phyloP scores from a whole-genome alignment of 768 basidiomycete species.

The Tulasnella sp. region DNA sequence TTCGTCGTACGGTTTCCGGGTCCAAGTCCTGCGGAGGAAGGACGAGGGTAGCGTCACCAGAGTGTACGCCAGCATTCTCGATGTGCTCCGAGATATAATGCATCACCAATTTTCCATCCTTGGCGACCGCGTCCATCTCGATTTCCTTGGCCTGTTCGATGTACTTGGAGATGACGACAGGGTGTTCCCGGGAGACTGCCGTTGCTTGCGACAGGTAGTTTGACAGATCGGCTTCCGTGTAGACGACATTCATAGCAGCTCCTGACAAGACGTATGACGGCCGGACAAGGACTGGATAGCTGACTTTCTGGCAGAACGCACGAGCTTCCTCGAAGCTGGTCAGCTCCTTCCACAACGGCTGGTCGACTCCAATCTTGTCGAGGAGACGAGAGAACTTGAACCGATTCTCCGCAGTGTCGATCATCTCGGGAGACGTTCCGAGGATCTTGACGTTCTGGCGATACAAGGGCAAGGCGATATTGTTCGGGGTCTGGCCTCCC shows the following conservation, averaged over 20 bases:
- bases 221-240: slow-evolving; percentile 81
- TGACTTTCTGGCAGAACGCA: slow-evolving; percentile 86
- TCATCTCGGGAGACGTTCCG: slow-evolving; percentile 98
- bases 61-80: slow-evolving; percentile 98
- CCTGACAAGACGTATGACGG: slow-evolving; percentile 99
- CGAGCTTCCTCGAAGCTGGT: slow-evolving; percentile 85
- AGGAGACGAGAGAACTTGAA: slow-evolving; percentile 99
- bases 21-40: slow-evolving; percentile 98
- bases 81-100: slow-evolving; percentile 99
- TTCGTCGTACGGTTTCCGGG: slow-evolving; percentile 91
- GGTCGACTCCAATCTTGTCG: slow-evolving; percentile 98
- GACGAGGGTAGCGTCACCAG: slow-evolving; percentile 96
- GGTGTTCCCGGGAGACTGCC: slow-evolving; percentile 92
- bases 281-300: slow-evolving; percentile 92
- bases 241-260: slow-evolving; percentile 99
- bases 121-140: slow-evolving; percentile 98
- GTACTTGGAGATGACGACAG: slow-evolving; percentile 98
- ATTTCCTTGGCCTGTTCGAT: slow-evolving; percentile 99
- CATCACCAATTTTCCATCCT: slow-evolving; percentile 97
- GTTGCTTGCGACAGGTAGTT: slow-evolving; percentile 93
- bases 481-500: slow-evolving; percentile 99
- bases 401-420: slow-evolving; percentile 97
- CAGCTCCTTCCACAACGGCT: slow-evolving; percentile 95
- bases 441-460: slow-evolving; percentile 98
- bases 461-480: slow-evolving; percentile 91